These are phyloP conservation scores for Carex cristatella DNA, from an alignment of 176 grass and related monocot species.

Conservation along the genomic window DNA sequence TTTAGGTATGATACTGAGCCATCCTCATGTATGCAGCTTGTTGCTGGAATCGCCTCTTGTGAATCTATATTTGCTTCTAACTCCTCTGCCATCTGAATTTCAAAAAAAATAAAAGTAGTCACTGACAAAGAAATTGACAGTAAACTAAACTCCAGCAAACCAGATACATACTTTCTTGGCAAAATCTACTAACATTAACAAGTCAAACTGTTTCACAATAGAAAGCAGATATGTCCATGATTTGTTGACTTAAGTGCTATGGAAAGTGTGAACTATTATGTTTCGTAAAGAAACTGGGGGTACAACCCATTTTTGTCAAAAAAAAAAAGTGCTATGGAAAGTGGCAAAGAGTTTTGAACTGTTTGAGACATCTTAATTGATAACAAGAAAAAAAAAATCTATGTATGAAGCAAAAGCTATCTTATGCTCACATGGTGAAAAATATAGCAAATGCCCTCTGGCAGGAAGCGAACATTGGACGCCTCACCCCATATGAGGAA, in stretches of 20 bases:
- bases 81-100: constrained; percentile 90
- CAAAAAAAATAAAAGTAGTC: not conserved
- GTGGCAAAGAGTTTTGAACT: not conserved
- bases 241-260: not conserved
- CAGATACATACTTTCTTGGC: not conserved
- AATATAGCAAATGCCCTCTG: constrained; percentile 96
- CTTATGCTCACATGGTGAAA: constrained; percentile 82
- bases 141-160: not conserved
- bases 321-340: not conserved
- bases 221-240: constrained; percentile 1
- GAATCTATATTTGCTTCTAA: constrained; percentile 90
- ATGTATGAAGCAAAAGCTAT: not conserved
- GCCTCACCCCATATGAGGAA: constrained; percentile 98
- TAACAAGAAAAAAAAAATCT: not conserved
- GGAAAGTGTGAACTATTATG: not conserved
- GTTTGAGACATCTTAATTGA: not conserved
- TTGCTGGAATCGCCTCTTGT: constrained; percentile 52
- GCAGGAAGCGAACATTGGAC: constrained; percentile 87
- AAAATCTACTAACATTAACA: constrained; percentile 16
- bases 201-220: not conserved
- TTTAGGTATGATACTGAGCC: constrained; percentile 59
- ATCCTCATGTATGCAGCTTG: constrained; percentile 44
- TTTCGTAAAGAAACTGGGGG: no score
- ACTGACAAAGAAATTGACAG: not conserved
- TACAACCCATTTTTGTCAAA: no score